Evolutionary conservation across 352 stramenopile genomes (phyloP), one percentile per base, ranked within the genome.

Genomic region (Plasmopara halstedii): DNA sequence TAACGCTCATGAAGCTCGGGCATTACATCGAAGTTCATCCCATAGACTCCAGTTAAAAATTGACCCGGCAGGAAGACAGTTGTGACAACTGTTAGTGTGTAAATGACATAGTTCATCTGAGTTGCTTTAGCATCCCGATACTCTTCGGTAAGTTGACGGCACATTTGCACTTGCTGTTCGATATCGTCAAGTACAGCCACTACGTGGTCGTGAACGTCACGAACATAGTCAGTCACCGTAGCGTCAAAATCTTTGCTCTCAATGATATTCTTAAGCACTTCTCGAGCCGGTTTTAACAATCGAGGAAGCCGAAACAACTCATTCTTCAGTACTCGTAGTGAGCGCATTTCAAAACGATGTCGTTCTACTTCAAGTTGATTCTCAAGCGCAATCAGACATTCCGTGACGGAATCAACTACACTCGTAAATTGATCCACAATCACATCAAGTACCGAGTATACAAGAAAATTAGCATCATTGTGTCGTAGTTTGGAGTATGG

Each of bases 11-110:
- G 71, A 6, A 94, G 73, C 61, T 95, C 82, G 1, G 79, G 79
- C 80, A 94, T 94, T 42, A 90, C 78, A 40, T 86, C 76, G 62
- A 95, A 94, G 68, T 94, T 94, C 85, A 94, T 94, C 39, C 85
- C 83, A 45, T 90, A 94, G 35, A 95, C 76, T 21, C 84, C 82
- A 42, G 84, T 94, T 38, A 95, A 61, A 48, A 95, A 95, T 55
- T 95, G 84, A 21, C 77, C 77, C 0, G 84, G 80, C 10, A 95
- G 47, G 46, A 94, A 94, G 2, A 93, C 78, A 5, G 79, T 90
- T n/a, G 82, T 93, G 47, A 93, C 73, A 42, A 94, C 83, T 27
- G 83, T 94, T 20, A 95, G 69, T n/a, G 76, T 90, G 65, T 94
- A 94, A 44, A 95, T 88, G 20, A 92, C 83, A 38, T 90, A 83